phyloP scores from a whole-genome alignment of 164 flowering plant species.

The Vitis labrusca region DNA sequence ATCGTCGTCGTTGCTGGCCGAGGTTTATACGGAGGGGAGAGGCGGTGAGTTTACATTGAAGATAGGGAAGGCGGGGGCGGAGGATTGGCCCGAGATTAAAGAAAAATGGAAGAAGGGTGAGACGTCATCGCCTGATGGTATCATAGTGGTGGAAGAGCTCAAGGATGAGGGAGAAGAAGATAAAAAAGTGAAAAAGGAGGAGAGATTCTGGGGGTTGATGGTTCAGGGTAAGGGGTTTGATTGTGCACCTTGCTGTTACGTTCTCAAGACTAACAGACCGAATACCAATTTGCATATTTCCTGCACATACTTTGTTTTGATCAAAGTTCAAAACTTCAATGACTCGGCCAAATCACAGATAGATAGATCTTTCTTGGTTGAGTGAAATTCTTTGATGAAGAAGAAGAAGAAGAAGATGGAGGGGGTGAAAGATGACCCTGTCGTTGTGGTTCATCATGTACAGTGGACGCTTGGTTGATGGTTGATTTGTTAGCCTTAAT shows the following conservation, averaged over 20 bases:
- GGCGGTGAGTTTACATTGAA: conserved; percentile 7
- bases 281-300: conserved; percentile 24
- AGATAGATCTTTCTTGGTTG: no score
- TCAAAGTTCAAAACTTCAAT: conserved; percentile 34
- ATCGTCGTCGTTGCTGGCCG: conserved; percentile 15
- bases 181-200: conserved; percentile 7
- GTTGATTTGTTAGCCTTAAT: no score
- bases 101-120: conserved; percentile 36
- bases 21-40: conserved; percentile 4
- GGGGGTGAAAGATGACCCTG: no score
- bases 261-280: conserved; percentile 46
- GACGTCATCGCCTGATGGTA: conserved; percentile 43
- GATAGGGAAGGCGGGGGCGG: conserved; percentile 30
- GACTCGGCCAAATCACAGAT: no score
- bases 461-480: no score
- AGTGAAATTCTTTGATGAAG: no score
- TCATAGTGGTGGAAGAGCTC: conserved; percentile 54
- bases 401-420: no score
- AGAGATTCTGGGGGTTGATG: conserved; percentile 48
- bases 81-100: conserved; percentile 33
- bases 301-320: conserved; percentile 49
- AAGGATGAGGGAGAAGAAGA: conserved; percentile 12
- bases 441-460: no score
- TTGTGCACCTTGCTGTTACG: conserved; percentile 40
- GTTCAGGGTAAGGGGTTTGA: conserved; percentile 49